Percentiles rank a stretch among this genome's conserved stretches.
Conservation (phyloP, 352 stramenopile genomes). For the Globisporangium perplexum region DNA sequence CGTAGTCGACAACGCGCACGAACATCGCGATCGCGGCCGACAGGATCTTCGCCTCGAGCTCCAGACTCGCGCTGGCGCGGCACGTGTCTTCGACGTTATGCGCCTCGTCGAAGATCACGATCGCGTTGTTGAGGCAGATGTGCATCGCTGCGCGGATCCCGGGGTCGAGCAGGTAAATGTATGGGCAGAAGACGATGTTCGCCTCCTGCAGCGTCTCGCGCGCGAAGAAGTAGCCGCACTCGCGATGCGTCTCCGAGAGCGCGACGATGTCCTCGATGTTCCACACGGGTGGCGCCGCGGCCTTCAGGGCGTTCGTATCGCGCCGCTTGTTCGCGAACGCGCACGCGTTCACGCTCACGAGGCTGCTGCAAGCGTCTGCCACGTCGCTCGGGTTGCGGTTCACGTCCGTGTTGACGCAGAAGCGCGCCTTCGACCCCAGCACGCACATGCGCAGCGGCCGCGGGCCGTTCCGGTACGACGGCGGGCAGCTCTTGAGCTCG, state of each 20-base stretch:
- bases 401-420: slow-evolving; percentile 71
- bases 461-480: slow-evolving; percentile 48
- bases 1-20: slow-evolving; percentile 48
- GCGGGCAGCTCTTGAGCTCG: slow-evolving; percentile 71
- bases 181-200: slow-evolving; percentile 82
- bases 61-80: slow-evolving; percentile 65
- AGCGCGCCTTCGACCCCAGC: slow-evolving; percentile 76
- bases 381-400: slow-evolving; percentile 50
- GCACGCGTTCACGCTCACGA: slow-evolving; percentile 50
- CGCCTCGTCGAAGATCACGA: slow-evolving; percentile 82
- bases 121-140: slow-evolving; percentile 65
- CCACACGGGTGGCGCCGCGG: slow-evolving; percentile 58
- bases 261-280: slow-evolving; percentile 80
- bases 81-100: slow-evolving; percentile 88
- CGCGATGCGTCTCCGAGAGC: slow-evolving; percentile 63
- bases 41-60: slow-evolving; percentile 53
- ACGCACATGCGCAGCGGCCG: slow-evolving; percentile 78
- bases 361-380: slow-evolving; percentile 70
- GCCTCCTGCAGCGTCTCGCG: slow-evolving; percentile 42
- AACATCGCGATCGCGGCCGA: slow-evolving; percentile 55
- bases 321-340: slow-evolving; percentile 50
- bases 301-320: slow-evolving; percentile 40
- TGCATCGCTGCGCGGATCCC: slow-evolving; percentile 59
- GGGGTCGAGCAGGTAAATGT: slow-evolving; percentile 85
- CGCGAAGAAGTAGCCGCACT: slow-evolving; percentile 77